phyloP scores from a whole-genome alignment of 306 rosid genomes.

The Dryas alaskensis region DNA sequence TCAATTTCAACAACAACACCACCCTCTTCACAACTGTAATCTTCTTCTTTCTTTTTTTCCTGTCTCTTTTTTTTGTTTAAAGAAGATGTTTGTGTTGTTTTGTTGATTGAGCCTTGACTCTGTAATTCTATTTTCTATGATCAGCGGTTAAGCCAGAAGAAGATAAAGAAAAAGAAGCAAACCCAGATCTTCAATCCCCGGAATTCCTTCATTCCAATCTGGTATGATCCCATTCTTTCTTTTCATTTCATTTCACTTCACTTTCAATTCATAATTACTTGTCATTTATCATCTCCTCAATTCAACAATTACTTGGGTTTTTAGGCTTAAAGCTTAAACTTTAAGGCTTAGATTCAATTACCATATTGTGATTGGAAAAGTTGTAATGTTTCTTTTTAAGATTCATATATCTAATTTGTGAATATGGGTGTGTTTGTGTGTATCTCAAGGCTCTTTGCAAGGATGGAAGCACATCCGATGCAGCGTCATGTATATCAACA shows the following conservation, averaged over 20 bases:
- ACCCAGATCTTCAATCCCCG: slow-evolving; percentile 9
- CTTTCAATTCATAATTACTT: no score
- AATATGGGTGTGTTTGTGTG: slow-evolving; percentile 18
- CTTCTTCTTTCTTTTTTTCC: not conserved
- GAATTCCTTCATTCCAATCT: slow-evolving; percentile 16
- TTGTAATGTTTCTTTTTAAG: not conserved
- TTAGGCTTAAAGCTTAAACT: slow-evolving; percentile 5
- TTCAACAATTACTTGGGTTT: not conserved
- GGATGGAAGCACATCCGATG: slow-evolving; percentile 65
- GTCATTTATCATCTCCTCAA: not conserved
- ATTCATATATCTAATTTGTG: not conserved
- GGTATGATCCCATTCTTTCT: not conserved
- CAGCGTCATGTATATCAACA: slow-evolving; percentile 54
- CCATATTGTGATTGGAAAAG: not conserved
- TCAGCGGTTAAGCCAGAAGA: slow-evolving; percentile 13
- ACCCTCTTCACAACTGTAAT: not conserved
- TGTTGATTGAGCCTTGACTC: not conserved
- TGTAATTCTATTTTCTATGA: not conserved
- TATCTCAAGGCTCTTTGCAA: slow-evolving; percentile 45
- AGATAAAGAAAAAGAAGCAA: slow-evolving; percentile 17
- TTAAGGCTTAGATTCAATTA: not conserved
- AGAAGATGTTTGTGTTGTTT: not conserved
- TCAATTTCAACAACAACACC: slow-evolving; percentile 17
- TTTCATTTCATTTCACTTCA: not conserved
- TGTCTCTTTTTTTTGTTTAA: not conserved